phyloP scores from a whole-genome alignment of 2,329 filamentous ascomycete genomes.

The Calonectria multiphialidica region DNA sequence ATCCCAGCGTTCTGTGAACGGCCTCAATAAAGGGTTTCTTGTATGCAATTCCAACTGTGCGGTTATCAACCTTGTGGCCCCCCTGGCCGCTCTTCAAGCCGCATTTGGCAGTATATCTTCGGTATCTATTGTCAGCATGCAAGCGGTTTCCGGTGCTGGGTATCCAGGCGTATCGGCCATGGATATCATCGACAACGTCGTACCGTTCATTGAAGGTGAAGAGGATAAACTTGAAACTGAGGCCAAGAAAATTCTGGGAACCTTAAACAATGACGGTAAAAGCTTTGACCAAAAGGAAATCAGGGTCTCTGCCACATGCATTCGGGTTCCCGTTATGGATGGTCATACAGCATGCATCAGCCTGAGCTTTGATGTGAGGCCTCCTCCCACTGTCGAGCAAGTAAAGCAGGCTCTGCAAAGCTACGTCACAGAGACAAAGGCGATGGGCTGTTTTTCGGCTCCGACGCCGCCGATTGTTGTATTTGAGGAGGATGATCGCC shows the following conservation, averaged over 20 bases:
- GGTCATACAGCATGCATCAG: conserved; percentile 95
- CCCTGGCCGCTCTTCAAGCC: conserved; percentile 88
- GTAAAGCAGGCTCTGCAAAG: conserved; percentile 83
- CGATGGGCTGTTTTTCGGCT: conserved; percentile 87
- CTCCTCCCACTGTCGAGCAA: conserved; percentile 79
- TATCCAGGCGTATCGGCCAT: conserved; percentile 92
- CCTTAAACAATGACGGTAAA: conserved; percentile 76
- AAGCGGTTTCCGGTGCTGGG: conserved; percentile 92
- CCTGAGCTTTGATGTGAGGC: conserved; percentile 81
- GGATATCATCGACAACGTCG: conserved; percentile 96
- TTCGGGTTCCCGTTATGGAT: conserved; percentile 93
- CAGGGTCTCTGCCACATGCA: conserved; percentile 88
- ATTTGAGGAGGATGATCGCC: conserved; percentile 89
- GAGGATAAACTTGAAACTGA: conserved; percentile 97
- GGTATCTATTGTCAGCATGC: conserved; percentile 88
- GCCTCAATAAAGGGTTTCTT: conserved; percentile 86
- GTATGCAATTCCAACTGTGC: conserved; percentile 99
- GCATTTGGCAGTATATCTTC: conserved; percentile 85
- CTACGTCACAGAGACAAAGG: conserved; percentile 86
- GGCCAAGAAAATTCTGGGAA: conserved; percentile 92
- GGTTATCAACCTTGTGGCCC: conserved; percentile 95
- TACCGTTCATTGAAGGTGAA: conserved; percentile 92
- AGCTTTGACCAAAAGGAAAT: conserved; percentile 82
- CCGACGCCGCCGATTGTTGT: conserved; percentile 86
- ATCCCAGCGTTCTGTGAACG: conserved; percentile 81